Evolutionary conservation across 2,329 filamentous ascomycete species (phyloP), one percentile per base, ranked within the genome.

Genomic region (Epichloe amarillans): DNA sequence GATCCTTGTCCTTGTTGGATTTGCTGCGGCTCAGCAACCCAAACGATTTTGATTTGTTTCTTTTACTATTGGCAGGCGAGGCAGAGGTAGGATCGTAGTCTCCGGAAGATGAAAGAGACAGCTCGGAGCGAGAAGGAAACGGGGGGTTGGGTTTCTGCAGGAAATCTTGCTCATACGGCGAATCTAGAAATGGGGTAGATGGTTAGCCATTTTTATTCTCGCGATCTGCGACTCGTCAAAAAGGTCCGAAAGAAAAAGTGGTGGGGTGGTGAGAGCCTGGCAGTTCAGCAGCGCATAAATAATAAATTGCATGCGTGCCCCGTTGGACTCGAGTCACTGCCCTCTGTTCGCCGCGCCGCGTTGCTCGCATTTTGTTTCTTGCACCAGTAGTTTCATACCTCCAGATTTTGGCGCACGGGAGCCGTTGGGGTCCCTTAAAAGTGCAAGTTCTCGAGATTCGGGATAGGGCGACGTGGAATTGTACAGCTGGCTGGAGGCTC

Each of bases 31-130:
- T 68, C 15, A 81, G 62, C 23, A 77, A 64, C 19, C 69, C 69
- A 62, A 81, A 81, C 8, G 74, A 68, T 54, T 80, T 81, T 14
- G 72, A 69, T 57, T 80, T 80, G 56, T 61, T 66, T 60, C 71
- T 76, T 62, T 72, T 76, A 19, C 63, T 58, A 5, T 64, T 62
- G 19, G 39, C n/a, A n/a, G 64, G 58, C 17, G 54, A 67, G 60
- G 54, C 57, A 19, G 60, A 56, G 49, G 61, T 49, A 45, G 59
- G 58, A 50, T 79, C 76, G 62, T 67, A 62, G 44, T 79, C 75
- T 50, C 64, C 62, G n/a, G 67, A 64, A 6, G 75, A 75, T 39
- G 69, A 69, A 47, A 79, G 60, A 52, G 77, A 77, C 41, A 75
- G 60, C 53, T 80, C 73, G 54, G 77, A 77, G 58, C 66, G 72